Conservation (phyloP, 2,329 filamentous ascomycete genomes). For the Colletotrichum lupini region DNA sequence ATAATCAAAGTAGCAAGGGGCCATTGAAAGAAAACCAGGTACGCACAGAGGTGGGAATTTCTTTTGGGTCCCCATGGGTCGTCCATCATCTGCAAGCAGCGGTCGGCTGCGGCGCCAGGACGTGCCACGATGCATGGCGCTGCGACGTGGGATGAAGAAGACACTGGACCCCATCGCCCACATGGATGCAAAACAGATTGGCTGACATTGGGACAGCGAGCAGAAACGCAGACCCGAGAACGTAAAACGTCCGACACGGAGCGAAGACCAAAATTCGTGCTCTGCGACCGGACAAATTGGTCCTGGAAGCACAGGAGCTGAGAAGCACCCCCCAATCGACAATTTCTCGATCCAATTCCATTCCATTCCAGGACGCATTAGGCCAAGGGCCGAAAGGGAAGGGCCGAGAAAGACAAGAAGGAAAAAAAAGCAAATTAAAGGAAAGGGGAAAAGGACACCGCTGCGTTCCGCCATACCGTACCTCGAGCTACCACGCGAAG, state of each 20-base stretch:
- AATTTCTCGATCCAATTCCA: conserved; percentile 5
- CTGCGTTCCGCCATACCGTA: neutral
- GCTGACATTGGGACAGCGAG: conserved; percentile 12
- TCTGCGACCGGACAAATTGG: neutral
- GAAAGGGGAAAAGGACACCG: neutral
- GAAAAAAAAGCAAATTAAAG: neutral
- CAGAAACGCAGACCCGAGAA: neutral
- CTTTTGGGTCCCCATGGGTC: neutral
- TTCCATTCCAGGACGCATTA: conserved; percentile 9
- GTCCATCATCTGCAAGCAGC: conserved; percentile 16
- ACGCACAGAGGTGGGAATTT: conserved; percentile 21
- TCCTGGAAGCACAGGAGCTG: neutral
- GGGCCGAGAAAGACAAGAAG: neutral
- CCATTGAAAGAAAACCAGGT: conserved; percentile 2
- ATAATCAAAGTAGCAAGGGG: conserved; percentile 18
- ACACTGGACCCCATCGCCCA: conserved; percentile 4
- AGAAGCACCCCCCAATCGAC: neutral
- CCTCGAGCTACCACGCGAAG: conserved; percentile 9
- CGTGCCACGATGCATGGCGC: conserved; percentile 20
- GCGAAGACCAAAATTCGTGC: neutral
- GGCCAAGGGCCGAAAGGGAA: conserved; percentile 29
- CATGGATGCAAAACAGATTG: conserved; percentile 1
- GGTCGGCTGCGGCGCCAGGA: conserved; percentile 7
- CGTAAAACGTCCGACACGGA: neutral
- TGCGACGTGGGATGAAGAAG: conserved; percentile 28